Conservation (phyloP, 306 rosid genomes). For the Quercus agrifolia region DNA sequence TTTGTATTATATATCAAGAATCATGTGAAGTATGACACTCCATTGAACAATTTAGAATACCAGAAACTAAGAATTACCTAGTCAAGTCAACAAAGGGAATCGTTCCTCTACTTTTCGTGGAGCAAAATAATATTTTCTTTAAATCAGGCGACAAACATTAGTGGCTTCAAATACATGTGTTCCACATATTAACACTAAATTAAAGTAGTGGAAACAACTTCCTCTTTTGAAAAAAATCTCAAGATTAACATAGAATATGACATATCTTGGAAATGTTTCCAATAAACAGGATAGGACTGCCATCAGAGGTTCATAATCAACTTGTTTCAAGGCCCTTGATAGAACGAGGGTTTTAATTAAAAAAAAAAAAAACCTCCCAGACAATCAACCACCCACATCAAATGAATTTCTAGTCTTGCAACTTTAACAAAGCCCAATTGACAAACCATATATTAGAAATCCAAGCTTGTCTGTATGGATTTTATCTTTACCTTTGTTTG, state of each 20-base stretch:
- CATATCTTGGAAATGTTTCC: neutral
- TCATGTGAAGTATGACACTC: neutral
- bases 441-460: too few species aligned
- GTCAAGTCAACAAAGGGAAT: too few species aligned
- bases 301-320: too few species aligned
- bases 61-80: neutral
- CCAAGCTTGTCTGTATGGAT: too few species aligned
- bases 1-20: neutral
- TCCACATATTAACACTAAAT: neutral
- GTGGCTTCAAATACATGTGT: neutral
- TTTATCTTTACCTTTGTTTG: too few species aligned
- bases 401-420: too few species aligned
- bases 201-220: neutral
- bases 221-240: neutral
- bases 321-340: too few species aligned
- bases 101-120: neutral
- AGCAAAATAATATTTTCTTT: neutral
- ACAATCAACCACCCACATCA: too few species aligned
- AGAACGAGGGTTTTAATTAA: too few species aligned
- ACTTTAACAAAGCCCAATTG: too few species aligned
- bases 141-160: neutral
- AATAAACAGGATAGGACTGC: neutral
- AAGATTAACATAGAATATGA: neutral
- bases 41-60: neutral
- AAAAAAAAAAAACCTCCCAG: too few species aligned